Conservation (phyloP, 73 alveolate genomes). For the Diophrys sp. region DNA sequence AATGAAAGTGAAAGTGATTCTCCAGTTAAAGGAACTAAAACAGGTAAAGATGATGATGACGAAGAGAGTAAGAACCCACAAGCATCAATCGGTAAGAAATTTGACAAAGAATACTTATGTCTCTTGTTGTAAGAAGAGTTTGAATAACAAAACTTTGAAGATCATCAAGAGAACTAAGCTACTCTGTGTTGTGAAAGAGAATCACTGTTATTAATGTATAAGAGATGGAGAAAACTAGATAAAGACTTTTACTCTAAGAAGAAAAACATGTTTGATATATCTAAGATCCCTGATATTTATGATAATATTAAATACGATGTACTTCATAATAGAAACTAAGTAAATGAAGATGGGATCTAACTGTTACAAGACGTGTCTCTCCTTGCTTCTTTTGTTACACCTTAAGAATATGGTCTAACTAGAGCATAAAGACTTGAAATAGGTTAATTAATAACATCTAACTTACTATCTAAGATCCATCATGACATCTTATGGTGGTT, state of each 20-base stretch:
- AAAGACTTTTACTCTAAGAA: conserved; percentile 71
- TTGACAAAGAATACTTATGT: too few relatives aligned
- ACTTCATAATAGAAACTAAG: conserved; percentile 71
- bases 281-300: conserved; percentile 91
- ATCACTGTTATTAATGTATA: conserved; percentile 68
- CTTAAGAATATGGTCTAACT: conserved; percentile 89
- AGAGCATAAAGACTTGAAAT: conserved; percentile 69
- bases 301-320: conserved; percentile 90
- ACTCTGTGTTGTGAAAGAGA: conserved; percentile 45
- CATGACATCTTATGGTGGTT: conserved; percentile 83
- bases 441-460: conserved; percentile 66
- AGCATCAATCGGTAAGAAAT: too few relatives aligned
- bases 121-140: too few relatives aligned
- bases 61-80: conserved; percentile 14
- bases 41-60: neutral
- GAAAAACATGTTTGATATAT: conserved; percentile 72
- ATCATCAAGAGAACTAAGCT: too few relatives aligned
- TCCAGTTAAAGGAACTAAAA: too few relatives aligned
- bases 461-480: conserved; percentile 78
- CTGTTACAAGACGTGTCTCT: conserved; percentile 62
- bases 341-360: conserved; percentile 58
- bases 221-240: conserved; percentile 87
- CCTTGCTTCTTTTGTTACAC: conserved; percentile 78
- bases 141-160: too few relatives aligned
- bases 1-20: neutral